phyloP scores from a whole-genome alignment of 768 basidiomycete genomes.

The Leccinum arenicola region DNA sequence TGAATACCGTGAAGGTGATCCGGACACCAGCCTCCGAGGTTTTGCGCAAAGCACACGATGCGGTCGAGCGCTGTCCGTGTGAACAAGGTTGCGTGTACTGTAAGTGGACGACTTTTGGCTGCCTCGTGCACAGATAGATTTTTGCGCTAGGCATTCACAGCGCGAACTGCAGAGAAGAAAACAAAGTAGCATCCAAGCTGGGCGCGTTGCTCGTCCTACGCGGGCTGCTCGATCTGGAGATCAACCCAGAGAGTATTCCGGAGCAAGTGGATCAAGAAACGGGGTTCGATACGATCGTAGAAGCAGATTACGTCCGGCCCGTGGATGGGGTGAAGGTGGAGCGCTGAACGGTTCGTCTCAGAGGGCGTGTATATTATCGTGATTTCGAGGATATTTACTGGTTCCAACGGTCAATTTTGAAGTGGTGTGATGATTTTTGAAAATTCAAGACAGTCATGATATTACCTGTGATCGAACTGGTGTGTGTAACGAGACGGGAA shows the following conservation, averaged over 20 bases:
- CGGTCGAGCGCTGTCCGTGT: constrained; percentile 63
- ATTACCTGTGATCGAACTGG: not conserved
- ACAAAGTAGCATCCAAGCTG: constrained; percentile 68
- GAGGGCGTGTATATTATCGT: not conserved
- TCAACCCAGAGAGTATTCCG: constrained; percentile 39
- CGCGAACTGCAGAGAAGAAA: constrained; percentile 62
- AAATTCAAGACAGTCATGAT: rapidly evolving
- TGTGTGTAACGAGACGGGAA: no score
- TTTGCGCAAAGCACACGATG: constrained; percentile 54
- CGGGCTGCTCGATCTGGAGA: constrained; percentile 49
- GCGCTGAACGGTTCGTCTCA: constrained; percentile 2
- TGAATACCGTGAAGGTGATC: not conserved
- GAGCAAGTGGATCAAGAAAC: constrained; percentile 26
- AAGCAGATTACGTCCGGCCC: constrained; percentile 46
- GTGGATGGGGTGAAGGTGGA: constrained; percentile 49
- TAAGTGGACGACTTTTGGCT: constrained; percentile 29
- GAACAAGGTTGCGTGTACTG: constrained; percentile 69
- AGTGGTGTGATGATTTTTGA: not conserved
- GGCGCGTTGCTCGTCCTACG: constrained; percentile 72
- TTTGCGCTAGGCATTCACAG: constrained; percentile 59
- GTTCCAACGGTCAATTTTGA: not conserved
- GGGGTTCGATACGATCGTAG: constrained; percentile 51
- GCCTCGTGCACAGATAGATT: not conserved
- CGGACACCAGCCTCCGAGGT: constrained; percentile 48
- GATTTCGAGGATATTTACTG: not conserved